Conservation (phyloP, 2,329 filamentous ascomycete genomes). For the Ascochyta fabae region DNA sequence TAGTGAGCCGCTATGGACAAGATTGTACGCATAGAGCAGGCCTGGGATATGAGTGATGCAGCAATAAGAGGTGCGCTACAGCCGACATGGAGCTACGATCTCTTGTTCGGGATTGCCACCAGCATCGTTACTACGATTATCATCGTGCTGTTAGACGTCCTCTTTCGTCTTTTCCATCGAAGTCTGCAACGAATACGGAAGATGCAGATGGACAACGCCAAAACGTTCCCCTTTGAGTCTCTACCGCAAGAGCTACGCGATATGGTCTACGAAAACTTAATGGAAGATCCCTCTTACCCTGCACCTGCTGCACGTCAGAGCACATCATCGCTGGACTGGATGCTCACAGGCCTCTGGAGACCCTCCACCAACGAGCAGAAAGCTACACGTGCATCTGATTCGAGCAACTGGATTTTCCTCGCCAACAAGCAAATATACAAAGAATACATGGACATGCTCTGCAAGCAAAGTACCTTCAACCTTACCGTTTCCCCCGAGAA, state of each 20-base stretch:
- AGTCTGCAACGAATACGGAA: conserved; percentile 23
- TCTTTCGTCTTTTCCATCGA: conserved; percentile 19
- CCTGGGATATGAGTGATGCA: background rate
- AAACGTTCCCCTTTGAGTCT: conserved; percentile 38
- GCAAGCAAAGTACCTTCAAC: conserved; percentile 39
- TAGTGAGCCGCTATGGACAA: conserved; percentile 3
- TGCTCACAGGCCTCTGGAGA: conserved; percentile 13
- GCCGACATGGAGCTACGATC: background rate
- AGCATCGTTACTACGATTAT: background rate
- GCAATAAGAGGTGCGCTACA: background rate
- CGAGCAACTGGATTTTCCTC: conserved; percentile 14
- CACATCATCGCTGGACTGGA: conserved; percentile 26
- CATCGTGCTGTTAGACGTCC: conserved; percentile 16
- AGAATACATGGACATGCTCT: conserved; percentile 46
- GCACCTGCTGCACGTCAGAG: conserved; percentile 22
- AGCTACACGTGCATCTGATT: background rate
- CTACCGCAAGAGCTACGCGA: conserved; percentile 43
- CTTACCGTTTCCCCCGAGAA: conserved; percentile 44
- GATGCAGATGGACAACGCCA: conserved; percentile 26
- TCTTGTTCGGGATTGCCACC: background rate
- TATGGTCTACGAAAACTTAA: conserved; percentile 41
- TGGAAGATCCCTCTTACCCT: conserved; percentile 42
- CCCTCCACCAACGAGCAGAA: background rate
- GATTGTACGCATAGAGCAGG: background rate
- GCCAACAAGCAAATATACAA: conserved; percentile 35